Evolutionary conservation across 139 green algal genomes (phyloP), one percentile per base, ranked within the genome.

Genomic region (Micractinium conductrix): DNA sequence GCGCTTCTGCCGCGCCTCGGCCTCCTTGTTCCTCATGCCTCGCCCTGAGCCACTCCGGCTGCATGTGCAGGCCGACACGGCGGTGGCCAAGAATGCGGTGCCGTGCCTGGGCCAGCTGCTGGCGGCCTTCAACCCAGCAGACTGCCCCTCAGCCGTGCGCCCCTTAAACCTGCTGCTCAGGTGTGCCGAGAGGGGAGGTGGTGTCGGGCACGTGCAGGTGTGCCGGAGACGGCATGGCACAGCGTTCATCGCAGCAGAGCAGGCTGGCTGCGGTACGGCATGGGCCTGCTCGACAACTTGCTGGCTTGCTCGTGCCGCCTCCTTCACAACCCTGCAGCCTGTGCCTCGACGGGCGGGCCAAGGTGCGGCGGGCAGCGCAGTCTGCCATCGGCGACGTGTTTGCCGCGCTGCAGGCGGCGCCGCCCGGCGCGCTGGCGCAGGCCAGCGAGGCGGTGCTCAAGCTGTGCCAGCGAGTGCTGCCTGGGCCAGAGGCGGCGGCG

Each of bases 341-440:
- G 35, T 44, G 75, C 17, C 83, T 89, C 17, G 93, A 97, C 82
- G 33, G 63, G 0, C 88, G 92, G 0, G 92, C 95, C 35, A 98
- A 97, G 88, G 91, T 96, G 53, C 92, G 94, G 40, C 94, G 94
- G 84, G 75, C 87, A 1, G 92, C 92, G 26, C 81, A 92, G 65
- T 42, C 55, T 2, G 90, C 90, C 24, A 7, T 93, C 55, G 81
- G 90, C 38, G 89, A 95, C 53, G 89, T 94, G 38, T 88, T 97
- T 60, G 93, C 92, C 43, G 90, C 88, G 0, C 63, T 94, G 74
- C 93, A 95, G 85, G n/a, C 37, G 50, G 75, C 88, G 76, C 75
- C 44, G 0, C 44, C 86, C 1, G n/a, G n/a, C n/a, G 84, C 62
- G 4, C 68, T 93, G 63, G 85, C 58, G 28, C 48, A 63, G 6